Evolutionary conservation across 805 yeast genomes (phyloP), one percentile per base, ranked within the genome.

Genomic region (Zygotorulaspora chibaensis): DNA sequence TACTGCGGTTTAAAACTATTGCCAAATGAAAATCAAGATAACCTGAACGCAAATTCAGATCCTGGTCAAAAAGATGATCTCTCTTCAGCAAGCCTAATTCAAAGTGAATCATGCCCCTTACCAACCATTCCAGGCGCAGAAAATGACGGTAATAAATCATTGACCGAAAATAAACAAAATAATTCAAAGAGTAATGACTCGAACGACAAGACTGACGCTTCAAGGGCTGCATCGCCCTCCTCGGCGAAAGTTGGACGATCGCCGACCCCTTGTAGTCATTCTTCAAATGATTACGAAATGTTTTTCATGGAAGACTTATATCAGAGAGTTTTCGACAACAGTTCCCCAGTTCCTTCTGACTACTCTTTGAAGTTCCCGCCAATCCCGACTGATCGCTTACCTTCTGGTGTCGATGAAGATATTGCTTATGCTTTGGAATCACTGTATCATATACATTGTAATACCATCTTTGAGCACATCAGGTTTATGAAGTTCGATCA

Each of bases 1-100:
- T 88, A 87, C 59, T 84, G 91, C 64, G 95, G 95, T 2, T 72
- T 89, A 42, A 75, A 73, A 52, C 66, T 70, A 50, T 33, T 33
- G 20, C 36, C 36, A 3, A 33, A 16, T 17, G 36, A 33, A 33
- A 33, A 33, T 16, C 36, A 33, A n/a, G 36, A 33, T 4, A 33
- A 33, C 9, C 3, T 29, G 33, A 29, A 29, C 15, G 3, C 36
- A 10, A 33, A 16, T 16, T 33, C 36, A 33, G 20, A 33, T 33
- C 18, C 20, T n/a, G 4, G 16, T 33, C 20, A n/a, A 17, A 33
- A 33, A n/a, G 12, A n/a, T 3, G 36, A 33, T 13, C 11, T 10
- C 12, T 17, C 6, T 3, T 11, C 4, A 3, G 20, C 20, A 16
- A 17, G 20, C 20, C 5, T 16, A 11, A 16, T 5, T n/a, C 36